Conservation (phyloP, 257 asterid genomes). For the Oldenlandia corymbosa region DNA sequence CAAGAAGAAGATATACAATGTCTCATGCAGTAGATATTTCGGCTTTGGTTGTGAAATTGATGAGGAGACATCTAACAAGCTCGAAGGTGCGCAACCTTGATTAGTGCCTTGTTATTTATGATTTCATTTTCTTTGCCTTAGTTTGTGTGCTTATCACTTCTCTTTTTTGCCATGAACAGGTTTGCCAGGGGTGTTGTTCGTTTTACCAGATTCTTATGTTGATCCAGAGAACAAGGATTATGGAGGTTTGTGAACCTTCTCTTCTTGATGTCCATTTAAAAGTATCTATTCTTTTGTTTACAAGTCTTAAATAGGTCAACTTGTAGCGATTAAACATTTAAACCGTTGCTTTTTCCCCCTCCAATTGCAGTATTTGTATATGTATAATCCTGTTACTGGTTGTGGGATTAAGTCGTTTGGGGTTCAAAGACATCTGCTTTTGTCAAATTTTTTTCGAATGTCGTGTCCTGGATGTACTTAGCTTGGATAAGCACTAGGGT, state of each 20-base stretch:
- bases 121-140: background rate
- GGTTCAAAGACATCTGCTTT: no score
- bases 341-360: no score
- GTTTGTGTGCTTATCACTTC: background rate
- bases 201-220: conserved; percentile 96
- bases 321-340: no score
- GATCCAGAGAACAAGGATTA: conserved; percentile 96
- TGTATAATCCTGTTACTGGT: no score
- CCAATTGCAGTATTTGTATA: no score
- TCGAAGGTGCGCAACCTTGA: conserved; percentile 69
- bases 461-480: no score
- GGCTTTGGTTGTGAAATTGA: conserved; percentile 98
- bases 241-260: conserved; percentile 54
- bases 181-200: conserved; percentile 90
- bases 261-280: background rate
- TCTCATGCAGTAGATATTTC: conserved; percentile 84
- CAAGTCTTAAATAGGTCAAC: background rate
- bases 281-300: background rate
- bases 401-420: no score
- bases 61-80: conserved; percentile 94
- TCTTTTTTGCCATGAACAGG: conserved; percentile 46
- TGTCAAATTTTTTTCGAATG: no score
- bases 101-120: background rate
- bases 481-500: no score
- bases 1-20: conserved; percentile 80